Evolutionary conservation across 257 asterid species (phyloP), one percentile per base, ranked within the genome.

Genomic region (Nicotiana knightiana): DNA sequence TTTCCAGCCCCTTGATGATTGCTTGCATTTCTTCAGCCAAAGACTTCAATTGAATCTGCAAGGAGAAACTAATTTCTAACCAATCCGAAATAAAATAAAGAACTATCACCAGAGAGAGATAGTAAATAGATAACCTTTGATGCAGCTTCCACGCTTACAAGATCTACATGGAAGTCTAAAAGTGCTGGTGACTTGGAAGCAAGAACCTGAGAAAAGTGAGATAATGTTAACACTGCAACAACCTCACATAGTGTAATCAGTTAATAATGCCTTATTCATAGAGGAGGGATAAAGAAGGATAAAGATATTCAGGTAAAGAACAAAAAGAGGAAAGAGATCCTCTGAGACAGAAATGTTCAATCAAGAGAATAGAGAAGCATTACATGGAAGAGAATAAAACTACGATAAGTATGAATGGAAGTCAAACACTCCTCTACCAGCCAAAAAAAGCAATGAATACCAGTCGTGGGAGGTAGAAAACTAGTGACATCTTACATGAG

Each of bases 21-120:
- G 98, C 94, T 91, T 96, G 98, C 99, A 96, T 96, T 91, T 96
- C 99, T 86, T 96, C 99, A 46, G 99, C 99, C 90, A 94, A 91
- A 73, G 95, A 91, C 86, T 96, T 96, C 90, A 96, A 79, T 92
- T 94, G 99, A 86, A 96, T 94, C 98, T 96, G 90, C 84, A 80
- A 46, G 39, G 83, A 84, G 65, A 39, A 66, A 82, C 76, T 18
- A 30, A 65, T 63, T 80, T 81, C 73, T 28, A 9, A 48, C 6
- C 10, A 66, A 48, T 65, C 63, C 61, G 48, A 59, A 9, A 48
- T 64, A 15, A 67, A 80, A 16, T 39, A 21, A 81, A 80, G 7
- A 46, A 48, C 6, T 79, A 43, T 80, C 83, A 65, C 12, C 18
- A 51, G 18, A 62, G 12, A 35, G 70, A 79, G 59, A 48, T 8